Evolutionary conservation across 2,329 filamentous ascomycete genomes (phyloP).

Genomic region (Metarhizium anisopliae): DNA sequence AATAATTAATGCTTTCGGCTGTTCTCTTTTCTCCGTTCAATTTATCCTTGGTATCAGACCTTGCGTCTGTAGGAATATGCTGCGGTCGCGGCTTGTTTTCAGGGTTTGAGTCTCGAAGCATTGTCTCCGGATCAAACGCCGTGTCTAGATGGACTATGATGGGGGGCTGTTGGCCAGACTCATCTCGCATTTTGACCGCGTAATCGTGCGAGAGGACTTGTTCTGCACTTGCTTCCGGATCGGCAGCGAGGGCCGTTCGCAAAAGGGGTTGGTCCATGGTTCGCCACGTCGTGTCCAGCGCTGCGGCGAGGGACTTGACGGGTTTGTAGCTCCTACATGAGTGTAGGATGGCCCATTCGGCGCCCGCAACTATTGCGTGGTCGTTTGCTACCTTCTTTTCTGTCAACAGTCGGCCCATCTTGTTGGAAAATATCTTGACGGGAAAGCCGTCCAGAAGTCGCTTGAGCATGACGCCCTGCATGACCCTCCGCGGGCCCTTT

Average conservation of each 20-base stretch:
- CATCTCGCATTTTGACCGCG: slow-evolving; percentile 7
- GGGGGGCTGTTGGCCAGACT: not conserved
- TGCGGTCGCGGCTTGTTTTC: no score
- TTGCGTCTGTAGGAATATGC: not conserved
- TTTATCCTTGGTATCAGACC: not conserved
- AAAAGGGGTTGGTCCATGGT: slow-evolving; percentile 15
- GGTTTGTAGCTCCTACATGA: slow-evolving; percentile 20
- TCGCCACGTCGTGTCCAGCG: slow-evolving; percentile 17
- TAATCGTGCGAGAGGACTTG: not conserved
- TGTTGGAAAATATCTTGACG: slow-evolving; percentile 19
- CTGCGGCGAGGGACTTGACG: slow-evolving; percentile 15
- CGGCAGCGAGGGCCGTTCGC: no score
- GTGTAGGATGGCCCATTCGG: slow-evolving; percentile 22
- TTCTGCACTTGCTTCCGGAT: not conserved
- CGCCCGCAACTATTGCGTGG: slow-evolving; percentile 13
- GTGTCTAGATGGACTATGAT: slow-evolving; percentile 4
- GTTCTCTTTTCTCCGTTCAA: not conserved
- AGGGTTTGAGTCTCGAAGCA: not conserved
- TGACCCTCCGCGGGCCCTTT: slow-evolving; percentile 12
- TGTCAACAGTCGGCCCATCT: slow-evolving; percentile 14
- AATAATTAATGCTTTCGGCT: not conserved
- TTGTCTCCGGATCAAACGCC: slow-evolving; percentile 2
- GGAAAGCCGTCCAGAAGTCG: slow-evolving; percentile 14
- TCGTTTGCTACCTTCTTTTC: slow-evolving; percentile 9
- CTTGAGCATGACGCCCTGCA: slow-evolving; percentile 18